Evolutionary conservation across 1,284 basidiomycete genomes (phyloP).

Genomic region (Coriolopsis trogii): DNA sequence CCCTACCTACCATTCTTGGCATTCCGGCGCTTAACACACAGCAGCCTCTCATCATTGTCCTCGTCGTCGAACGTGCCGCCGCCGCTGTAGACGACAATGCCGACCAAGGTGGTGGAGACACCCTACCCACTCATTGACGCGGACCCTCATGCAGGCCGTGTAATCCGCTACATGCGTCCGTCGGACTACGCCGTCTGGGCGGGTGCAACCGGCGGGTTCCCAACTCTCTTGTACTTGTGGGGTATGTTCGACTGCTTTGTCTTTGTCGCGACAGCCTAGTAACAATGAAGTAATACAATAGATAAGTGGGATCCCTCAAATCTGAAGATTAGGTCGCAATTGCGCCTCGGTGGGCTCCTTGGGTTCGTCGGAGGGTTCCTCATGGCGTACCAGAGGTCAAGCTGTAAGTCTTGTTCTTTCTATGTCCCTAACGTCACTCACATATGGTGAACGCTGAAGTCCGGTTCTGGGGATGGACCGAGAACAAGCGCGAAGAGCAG

Average conservation of each 20-base stretch:
- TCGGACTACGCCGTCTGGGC: constrained; percentile 91
- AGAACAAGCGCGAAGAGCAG: constrained; percentile 85
- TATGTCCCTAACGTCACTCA: neutral
- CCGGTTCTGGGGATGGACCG: constrained; percentile 96
- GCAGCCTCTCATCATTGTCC: constrained; percentile 15
- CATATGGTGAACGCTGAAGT: constrained; percentile 46
- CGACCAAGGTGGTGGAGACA: constrained; percentile 69
- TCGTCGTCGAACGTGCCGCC: constrained; percentile 18
- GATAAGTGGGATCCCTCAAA: constrained; percentile 51
- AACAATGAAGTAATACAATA: constrained; percentile 23
- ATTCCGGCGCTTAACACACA: constrained; percentile 9
- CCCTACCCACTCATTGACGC: constrained; percentile 88
- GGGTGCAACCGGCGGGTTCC: constrained; percentile 79
- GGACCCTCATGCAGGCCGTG: constrained; percentile 90
- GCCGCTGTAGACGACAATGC: constrained; percentile 50
- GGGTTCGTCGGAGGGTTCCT: constrained; percentile 90
- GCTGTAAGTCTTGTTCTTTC: constrained; percentile 55
- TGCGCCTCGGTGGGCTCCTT: constrained; percentile 54
- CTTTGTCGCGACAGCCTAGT: neutral
- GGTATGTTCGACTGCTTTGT: constrained; percentile 51
- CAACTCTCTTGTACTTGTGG: constrained; percentile 74
- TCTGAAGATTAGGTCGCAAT: constrained; percentile 42
- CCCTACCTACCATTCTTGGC: constrained; percentile 18
- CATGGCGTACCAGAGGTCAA: constrained; percentile 90
- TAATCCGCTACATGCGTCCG: constrained; percentile 87